These are phyloP conservation scores for Pseudognaphalium luteoalbum DNA, from an alignment of 129 eudicot genomes.

Conservation along the genomic window DNA sequence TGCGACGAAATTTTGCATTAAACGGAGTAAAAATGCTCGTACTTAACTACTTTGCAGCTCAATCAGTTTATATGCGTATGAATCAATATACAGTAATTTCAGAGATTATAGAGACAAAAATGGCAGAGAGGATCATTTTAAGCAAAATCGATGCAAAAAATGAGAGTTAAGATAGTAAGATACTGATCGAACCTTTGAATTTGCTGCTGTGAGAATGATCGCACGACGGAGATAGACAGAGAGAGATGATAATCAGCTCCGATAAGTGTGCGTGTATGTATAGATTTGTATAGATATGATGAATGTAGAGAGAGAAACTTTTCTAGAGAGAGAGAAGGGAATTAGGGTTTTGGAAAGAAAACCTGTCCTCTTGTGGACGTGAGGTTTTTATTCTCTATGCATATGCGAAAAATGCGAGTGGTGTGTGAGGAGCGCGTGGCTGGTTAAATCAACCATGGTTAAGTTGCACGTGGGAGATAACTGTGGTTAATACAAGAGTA, in stretches of 20 bases:
- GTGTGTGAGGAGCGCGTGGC: conserved; percentile 19
- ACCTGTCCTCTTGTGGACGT: conserved; percentile 25
- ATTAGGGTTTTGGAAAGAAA: conserved; percentile 34
- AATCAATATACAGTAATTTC: conserved; percentile 16
- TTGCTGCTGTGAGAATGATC: conserved; percentile 28
- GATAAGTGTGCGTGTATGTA: conserved; percentile 37
- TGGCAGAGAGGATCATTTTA: conserved; percentile 24
- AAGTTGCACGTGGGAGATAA: conserved; percentile 28
- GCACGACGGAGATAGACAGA: conserved; percentile 13
- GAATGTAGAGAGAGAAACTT: conserved; percentile 33
- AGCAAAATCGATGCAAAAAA: conserved; percentile 18
- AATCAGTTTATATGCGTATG: conserved; percentile 18
- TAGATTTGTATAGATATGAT: conserved; percentile 25
- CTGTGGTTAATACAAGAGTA: neutral
- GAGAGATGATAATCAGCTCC: conserved; percentile 32
- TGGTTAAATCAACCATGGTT: conserved; percentile 20
- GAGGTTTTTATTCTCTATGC: conserved; percentile 30
- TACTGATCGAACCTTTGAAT: conserved; percentile 34
- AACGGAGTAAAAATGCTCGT: conserved; percentile 9
- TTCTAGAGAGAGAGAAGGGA: conserved; percentile 14
- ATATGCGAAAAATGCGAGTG: conserved; percentile 1
- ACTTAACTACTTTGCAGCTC: conserved; percentile 24
- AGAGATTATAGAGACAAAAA: conserved; percentile 26
- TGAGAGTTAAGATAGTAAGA: conserved; percentile 2
- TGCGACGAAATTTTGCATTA: neutral